Evolutionary conservation across 2,329 filamentous ascomycete genomes (phyloP).

Genomic region (Paracoccidioides lutzii): DNA sequence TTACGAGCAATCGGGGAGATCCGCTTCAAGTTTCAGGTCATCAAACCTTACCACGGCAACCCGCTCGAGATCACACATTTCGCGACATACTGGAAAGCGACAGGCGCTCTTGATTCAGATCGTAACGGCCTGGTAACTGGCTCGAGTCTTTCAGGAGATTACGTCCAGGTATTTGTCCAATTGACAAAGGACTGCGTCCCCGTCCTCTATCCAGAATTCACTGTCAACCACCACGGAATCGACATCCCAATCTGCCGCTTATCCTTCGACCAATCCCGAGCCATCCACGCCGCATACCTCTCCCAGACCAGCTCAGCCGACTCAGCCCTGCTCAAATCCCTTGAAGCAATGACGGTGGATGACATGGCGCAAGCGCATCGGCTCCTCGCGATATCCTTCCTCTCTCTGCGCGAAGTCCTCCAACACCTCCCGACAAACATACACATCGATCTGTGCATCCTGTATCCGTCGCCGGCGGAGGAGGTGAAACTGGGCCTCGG

Average conservation of each 20-base stretch:
- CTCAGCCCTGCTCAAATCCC: slow-evolving; percentile 11
- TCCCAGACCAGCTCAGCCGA: slow-evolving; percentile 2
- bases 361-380: slow-evolving; percentile 55
- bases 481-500: slow-evolving; percentile 57
- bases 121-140: slow-evolving; percentile 82
- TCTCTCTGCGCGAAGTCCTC: slow-evolving; percentile 68
- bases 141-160: slow-evolving; percentile 90
- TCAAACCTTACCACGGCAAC: slow-evolving; percentile 87
- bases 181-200: slow-evolving; percentile 78
- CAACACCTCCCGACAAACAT: slow-evolving; percentile 61
- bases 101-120: slow-evolving; percentile 77
- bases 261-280: slow-evolving; percentile 48
- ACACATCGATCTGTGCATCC: slow-evolving; percentile 80
- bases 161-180: slow-evolving; percentile 82
- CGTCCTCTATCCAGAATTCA: slow-evolving; percentile 78
- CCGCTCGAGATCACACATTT: slow-evolving; percentile 96
- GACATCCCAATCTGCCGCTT: slow-evolving; percentile 73
- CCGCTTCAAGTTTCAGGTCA: slow-evolving; percentile 86
- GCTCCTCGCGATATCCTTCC: slow-evolving; percentile 59
- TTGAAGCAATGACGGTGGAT: slow-evolving; percentile 21
- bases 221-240: slow-evolving; percentile 59
- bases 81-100: slow-evolving; percentile 98
- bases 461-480: slow-evolving; percentile 69
- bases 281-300: slow-evolving; percentile 29
- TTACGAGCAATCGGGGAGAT: slow-evolving; percentile 86